Evolutionary conservation across 2,329 filamentous ascomycete species (phyloP).

Genomic region (Lachnellula subtilissima): DNA sequence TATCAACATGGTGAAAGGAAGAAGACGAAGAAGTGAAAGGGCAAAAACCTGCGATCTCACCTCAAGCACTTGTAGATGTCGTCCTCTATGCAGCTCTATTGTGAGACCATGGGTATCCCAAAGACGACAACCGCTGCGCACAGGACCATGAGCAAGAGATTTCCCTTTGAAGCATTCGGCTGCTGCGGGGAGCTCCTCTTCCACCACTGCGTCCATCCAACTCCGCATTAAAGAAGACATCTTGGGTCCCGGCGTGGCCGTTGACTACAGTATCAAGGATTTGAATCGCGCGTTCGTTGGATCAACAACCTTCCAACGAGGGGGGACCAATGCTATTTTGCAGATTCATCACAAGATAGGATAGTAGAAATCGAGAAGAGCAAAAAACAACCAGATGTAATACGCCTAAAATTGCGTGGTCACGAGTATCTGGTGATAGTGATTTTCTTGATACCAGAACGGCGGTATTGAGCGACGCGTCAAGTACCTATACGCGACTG

Average conservation of each 20-base stretch:
- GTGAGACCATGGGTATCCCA: not conserved
- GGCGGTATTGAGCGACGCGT: too few relatives aligned
- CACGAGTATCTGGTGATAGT: too few relatives aligned
- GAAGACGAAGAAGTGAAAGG: not conserved
- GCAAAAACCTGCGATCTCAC: not conserved
- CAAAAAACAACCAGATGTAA: too few relatives aligned
- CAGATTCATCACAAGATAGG: too few relatives aligned
- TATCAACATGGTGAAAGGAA: not conserved
- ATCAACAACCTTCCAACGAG: not conserved
- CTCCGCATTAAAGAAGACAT: not conserved
- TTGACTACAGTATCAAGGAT: not conserved
- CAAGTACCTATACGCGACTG: too few relatives aligned
- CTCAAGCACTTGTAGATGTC: not conserved
- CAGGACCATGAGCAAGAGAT: not conserved
- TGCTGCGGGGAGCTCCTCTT: not conserved
- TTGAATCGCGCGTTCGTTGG: not conserved
- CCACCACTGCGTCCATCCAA: not conserved
- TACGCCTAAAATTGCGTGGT: too few relatives aligned
- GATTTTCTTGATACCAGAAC: too few relatives aligned
- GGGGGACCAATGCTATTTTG: not conserved
- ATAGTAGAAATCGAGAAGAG: too few relatives aligned
- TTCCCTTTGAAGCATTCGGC: not conserved
- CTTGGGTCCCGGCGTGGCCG: not conserved
- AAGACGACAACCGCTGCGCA: not conserved
- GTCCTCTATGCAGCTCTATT: not conserved